A percentile compares a stretch with the other conserved stretches of the same genome.
Evolutionary conservation across 495 filamentous ascomycete genomes (phyloP).

Genomic region (Penicillium steckii): DNA sequence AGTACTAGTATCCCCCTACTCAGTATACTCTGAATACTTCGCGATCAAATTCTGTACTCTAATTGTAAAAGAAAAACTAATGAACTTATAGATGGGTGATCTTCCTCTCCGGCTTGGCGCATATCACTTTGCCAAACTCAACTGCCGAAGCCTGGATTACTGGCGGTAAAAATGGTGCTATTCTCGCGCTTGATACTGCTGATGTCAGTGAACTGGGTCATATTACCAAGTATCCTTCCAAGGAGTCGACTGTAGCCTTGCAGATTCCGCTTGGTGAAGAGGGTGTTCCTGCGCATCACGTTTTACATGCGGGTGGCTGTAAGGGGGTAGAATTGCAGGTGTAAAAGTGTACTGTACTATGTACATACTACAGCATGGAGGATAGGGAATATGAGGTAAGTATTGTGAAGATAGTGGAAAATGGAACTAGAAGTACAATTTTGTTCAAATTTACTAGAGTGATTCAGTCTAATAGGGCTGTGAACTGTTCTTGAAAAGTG

Average conservation of each 20-base stretch:
- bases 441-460: too few relatives aligned
- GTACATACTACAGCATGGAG: too few relatives aligned
- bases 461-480: too few relatives aligned
- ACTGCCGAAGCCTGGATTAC: slow-evolving; percentile 33
- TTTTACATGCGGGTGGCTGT: slow-evolving; percentile 43
- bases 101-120: slow-evolving; percentile 49
- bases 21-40: too few relatives aligned
- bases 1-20: too few relatives aligned
- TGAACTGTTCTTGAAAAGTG: too few relatives aligned
- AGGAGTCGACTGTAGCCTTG: slow-evolving; percentile 38
- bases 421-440: too few relatives aligned
- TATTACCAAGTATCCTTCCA: slow-evolving; percentile 46
- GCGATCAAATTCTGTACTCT: too few relatives aligned
- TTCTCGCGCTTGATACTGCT: slow-evolving; percentile 49
- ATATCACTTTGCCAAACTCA: slow-evolving; percentile 50
- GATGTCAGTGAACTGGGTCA: slow-evolving; percentile 49
- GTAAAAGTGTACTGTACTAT: too few relatives aligned
- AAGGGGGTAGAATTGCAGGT: slow-evolving; percentile 19
- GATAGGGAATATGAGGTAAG: background rate
- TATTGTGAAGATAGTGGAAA: too few relatives aligned
- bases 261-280: slow-evolving; percentile 39
- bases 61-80: too few relatives aligned
- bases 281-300: slow-evolving; percentile 39
- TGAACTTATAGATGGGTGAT: slow-evolving; percentile 50
- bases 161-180: slow-evolving; percentile 46